Conservation (phyloP, 495 filamentous ascomycete genomes). For the Thermothielavioides terrestris region DNA sequence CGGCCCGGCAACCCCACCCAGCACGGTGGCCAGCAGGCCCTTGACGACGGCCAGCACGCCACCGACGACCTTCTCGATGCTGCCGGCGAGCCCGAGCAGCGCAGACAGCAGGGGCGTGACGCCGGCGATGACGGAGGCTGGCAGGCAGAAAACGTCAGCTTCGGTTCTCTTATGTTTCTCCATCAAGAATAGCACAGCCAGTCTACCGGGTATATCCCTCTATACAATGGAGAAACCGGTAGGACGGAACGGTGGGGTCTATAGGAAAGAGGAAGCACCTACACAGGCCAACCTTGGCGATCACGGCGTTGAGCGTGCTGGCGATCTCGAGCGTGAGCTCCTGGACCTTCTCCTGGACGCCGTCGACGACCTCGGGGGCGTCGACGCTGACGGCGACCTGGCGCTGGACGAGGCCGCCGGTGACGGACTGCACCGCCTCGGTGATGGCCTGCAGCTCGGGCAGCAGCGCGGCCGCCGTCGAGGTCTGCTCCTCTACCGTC, state of each 20-base stretch:
- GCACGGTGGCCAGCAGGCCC: constrained; percentile 22
- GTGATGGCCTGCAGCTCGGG: constrained; percentile 30
- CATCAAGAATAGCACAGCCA: too few species aligned
- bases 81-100: constrained; percentile 26
- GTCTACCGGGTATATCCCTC: too few species aligned
- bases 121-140: constrained; percentile 26
- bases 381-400: constrained; percentile 9
- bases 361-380: constrained; percentile 11
- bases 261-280: constrained; percentile 11
- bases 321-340: constrained; percentile 29
- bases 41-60: constrained; percentile 28
- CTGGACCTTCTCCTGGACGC: constrained; percentile 22
- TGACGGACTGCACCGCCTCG: constrained; percentile 22
- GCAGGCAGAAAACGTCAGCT: too few species aligned
- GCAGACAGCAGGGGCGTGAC: constrained; percentile 28
- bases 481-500: constrained; percentile 15
- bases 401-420: constrained; percentile 25
- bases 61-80: constrained; percentile 28
- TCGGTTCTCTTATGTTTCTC: too few species aligned
- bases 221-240: too few species aligned
- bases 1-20: constrained; percentile 25
- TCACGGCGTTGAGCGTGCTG: constrained; percentile 28
- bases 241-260: too few species aligned
- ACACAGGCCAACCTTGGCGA: constrained; percentile 34
- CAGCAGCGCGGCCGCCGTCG: constrained; percentile 21